Evolutionary conservation across 2,329 filamentous ascomycete species (phyloP).

Genomic region (Venturia nashicola): DNA sequence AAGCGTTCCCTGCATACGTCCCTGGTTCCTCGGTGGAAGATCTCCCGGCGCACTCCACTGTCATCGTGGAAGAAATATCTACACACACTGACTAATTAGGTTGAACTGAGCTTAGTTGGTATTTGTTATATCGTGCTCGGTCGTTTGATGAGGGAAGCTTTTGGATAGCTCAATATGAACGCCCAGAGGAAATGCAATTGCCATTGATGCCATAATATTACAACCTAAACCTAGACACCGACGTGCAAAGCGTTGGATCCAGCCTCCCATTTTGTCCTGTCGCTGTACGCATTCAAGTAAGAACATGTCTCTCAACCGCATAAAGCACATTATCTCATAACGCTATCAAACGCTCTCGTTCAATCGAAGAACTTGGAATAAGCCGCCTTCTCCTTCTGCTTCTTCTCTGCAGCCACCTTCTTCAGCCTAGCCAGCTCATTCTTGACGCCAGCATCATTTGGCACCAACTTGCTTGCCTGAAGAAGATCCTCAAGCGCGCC

Average conservation of each 20-base stretch:
- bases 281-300: conserved; percentile 1
- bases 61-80: too few relatives aligned
- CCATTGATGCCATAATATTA: not conserved
- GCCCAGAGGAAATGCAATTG: not conserved
- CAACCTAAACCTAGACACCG: not conserved
- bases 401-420: conserved; percentile 57
- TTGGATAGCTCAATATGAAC: not conserved
- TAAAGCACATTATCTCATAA: not conserved
- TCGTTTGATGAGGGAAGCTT: too few relatives aligned
- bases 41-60: not conserved
- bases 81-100: too few relatives aligned
- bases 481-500: conserved; percentile 42
- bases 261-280: not conserved
- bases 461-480: conserved; percentile 34
- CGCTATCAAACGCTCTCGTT: not conserved
- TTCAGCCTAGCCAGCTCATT: conserved; percentile 70
- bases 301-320: not conserved
- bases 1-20: not conserved
- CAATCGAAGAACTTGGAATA: conserved; percentile 82
- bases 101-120: not conserved
- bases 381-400: conserved; percentile 81
- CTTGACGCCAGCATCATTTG: conserved; percentile 60
- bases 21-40: not conserved
- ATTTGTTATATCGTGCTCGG: too few relatives aligned
- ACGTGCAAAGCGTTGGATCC: not conserved